Conservation (phyloP, 2,329 filamentous ascomycete species). For the Phialophora macrospora region DNA sequence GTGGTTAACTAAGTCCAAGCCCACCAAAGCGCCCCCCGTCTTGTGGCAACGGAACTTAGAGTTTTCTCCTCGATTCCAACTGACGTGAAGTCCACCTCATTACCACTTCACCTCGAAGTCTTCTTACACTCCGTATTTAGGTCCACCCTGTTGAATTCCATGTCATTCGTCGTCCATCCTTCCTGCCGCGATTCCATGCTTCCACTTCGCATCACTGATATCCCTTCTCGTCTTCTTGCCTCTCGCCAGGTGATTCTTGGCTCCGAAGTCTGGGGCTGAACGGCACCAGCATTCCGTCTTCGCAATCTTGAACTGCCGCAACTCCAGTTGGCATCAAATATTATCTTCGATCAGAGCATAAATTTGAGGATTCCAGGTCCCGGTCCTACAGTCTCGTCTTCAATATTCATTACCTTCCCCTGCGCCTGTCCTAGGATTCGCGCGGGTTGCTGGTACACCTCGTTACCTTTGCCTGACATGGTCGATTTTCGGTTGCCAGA, state of each 20-base stretch:
- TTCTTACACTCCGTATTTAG: not conserved
- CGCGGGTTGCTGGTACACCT: not conserved
- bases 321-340: not conserved
- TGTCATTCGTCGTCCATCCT: not conserved
- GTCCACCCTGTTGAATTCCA: not conserved
- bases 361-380: not conserved
- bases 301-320: not conserved
- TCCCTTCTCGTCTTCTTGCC: not conserved
- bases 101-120: not conserved
- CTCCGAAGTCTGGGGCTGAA: not conserved
- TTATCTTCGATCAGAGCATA: not conserved
- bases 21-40: not conserved
- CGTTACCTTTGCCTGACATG: constrained; percentile 7
- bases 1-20: not conserved
- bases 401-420: not conserved
- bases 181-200: not conserved
- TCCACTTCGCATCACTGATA: not conserved
- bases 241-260: constrained; percentile 4
- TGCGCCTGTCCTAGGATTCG: not conserved
- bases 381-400: not conserved
- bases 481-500: constrained; percentile 2
- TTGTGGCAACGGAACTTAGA: constrained; percentile 4
- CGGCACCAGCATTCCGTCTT: not conserved
- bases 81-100: constrained; percentile 5
- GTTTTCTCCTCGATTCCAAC: constrained; percentile 1